Evolutionary conservation across 306 rosid genomes (phyloP), one percentile per base, ranked within the genome.

Genomic region (Cicer judaicum): DNA sequence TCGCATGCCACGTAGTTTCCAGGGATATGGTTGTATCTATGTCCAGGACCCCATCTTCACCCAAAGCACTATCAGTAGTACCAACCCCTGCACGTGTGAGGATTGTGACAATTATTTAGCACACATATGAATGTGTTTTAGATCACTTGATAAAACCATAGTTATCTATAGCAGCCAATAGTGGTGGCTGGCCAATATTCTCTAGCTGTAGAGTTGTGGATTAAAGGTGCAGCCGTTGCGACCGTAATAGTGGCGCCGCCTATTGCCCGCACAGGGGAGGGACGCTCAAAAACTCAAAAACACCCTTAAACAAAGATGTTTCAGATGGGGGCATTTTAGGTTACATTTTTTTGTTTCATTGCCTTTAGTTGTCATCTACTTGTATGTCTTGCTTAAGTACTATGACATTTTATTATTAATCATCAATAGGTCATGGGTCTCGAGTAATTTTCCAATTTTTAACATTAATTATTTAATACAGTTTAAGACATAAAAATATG

Each of bases 1-100:
- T 90, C 1, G 91, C 89, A 81, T 70, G 97, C 98, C 97, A 93
- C 53, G 98, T 91, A 74, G 96, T 87, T 82, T 93, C 98, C 77
- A 93, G 71, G 52, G 98, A 83, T 76, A 91, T 65, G 65, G 77
- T 91, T 24, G 97, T 91, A 75, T 93, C 98, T 66, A 93, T 91
- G 63, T 91, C 98, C 82, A 91, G 81, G 48, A 91, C 81, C 47
- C 96, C 97, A 78, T 93, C 96, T 57, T 85, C 94, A 82, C 82
- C 95, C 76, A 91, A 78, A 74, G 92, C 88, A 87, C 98, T 91
- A 69, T 75, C 88, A 67, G 97, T 88, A 16, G 90, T 85, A 64
- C 97, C 98, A 65, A 93, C 94, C 54, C 98, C 98, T 91, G 83
- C 65, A 83, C 44, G 54, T 18, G 47, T 13, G 75, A 64, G 56